A percentile compares a stretch with the other conserved stretches of the same genome.
These are phyloP conservation scores for Alternaria arbusti DNA, from an alignment of 2,329 filamentous ascomycete species.

Conservation along the genomic window DNA sequence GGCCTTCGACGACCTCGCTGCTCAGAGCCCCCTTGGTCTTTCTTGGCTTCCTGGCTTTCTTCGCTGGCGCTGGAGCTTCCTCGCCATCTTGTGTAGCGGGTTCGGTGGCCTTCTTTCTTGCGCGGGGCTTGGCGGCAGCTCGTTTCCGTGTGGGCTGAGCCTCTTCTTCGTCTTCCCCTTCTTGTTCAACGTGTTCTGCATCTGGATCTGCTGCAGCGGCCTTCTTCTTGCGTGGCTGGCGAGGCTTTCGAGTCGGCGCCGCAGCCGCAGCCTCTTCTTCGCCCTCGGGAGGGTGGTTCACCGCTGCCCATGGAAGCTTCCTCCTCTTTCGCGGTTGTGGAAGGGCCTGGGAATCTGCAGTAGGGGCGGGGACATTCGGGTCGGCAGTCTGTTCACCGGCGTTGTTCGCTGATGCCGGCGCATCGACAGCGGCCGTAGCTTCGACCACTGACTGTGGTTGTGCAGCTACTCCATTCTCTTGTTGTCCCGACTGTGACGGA, in stretches of 20 bases:
- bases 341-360: conserved; percentile 2
- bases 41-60: conserved; percentile 39
- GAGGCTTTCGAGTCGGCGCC: conserved; percentile 17
- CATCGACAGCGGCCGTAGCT: not conserved
- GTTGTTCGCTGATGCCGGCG: not conserved
- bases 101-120: conserved; percentile 23
- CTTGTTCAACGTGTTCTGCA: conserved; percentile 14
- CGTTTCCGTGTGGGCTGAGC: conserved; percentile 14
- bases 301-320: conserved; percentile 36
- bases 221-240: conserved; percentile 18
- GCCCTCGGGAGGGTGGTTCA: conserved; percentile 32
- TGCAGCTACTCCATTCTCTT: not conserved
- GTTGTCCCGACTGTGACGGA: not conserved
- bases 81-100: conserved; percentile 16
- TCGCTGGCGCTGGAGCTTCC: conserved; percentile 18
- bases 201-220: conserved; percentile 2
- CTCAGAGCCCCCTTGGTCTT: conserved; percentile 28
- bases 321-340: conserved; percentile 13
- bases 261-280: conserved; percentile 12
- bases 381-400: not conserved
- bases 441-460: not conserved
- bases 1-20: conserved; percentile 10
- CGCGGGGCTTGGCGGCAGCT: conserved; percentile 22
- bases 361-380: not conserved
- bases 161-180: conserved; percentile 19